Conservation (phyloP, 2,329 filamentous ascomycete genomes). For the Trichoderma endophyticum region DNA sequence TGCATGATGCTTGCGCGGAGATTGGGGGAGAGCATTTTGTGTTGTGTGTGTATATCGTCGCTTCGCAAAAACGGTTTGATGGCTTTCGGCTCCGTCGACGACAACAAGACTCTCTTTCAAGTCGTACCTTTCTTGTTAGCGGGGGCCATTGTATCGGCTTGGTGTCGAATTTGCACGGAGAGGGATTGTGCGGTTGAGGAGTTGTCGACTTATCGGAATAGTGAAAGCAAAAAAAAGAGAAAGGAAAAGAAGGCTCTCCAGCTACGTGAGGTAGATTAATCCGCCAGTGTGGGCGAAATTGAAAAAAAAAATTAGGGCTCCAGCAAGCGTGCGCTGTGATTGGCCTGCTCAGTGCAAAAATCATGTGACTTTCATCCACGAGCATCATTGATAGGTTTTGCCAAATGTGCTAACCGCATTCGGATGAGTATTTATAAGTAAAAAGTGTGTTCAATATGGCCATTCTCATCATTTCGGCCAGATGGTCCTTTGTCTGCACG, state of each 20-base stretch:
- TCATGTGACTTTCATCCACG: conserved; percentile 20
- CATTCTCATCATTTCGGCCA: background rate
- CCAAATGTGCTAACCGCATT: background rate
- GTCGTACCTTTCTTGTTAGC: conserved; percentile 48
- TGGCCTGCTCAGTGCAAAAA: background rate
- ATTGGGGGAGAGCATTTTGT: background rate
- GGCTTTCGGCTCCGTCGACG: conserved; percentile 9
- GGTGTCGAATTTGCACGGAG: conserved; percentile 11
- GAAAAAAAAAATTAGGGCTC: conserved; percentile 26
- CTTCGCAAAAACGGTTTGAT: background rate
- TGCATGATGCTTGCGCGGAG: conserved; percentile 55
- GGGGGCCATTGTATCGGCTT: conserved; percentile 34
- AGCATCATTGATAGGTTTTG: background rate
- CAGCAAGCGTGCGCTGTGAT: conserved; percentile 13
- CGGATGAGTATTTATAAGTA: conserved; percentile 10
- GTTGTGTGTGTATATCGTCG: background rate
- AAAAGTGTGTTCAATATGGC: conserved; percentile 9
- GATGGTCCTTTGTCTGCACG: background rate
- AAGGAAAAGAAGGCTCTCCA: background rate
- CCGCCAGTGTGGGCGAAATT: conserved; percentile 25
- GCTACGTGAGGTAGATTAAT: conserved; percentile 8
- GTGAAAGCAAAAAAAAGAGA: conserved; percentile 4
- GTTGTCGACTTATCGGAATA: conserved; percentile 17
- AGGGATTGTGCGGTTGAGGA: conserved; percentile 13
- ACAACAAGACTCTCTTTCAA: conserved; percentile 26